Percentiles rank a stretch among this genome's conserved stretches.
These are phyloP conservation scores for Picochlorum sp. DNA, from an alignment of 139 green algal species.

Conservation along the genomic window DNA sequence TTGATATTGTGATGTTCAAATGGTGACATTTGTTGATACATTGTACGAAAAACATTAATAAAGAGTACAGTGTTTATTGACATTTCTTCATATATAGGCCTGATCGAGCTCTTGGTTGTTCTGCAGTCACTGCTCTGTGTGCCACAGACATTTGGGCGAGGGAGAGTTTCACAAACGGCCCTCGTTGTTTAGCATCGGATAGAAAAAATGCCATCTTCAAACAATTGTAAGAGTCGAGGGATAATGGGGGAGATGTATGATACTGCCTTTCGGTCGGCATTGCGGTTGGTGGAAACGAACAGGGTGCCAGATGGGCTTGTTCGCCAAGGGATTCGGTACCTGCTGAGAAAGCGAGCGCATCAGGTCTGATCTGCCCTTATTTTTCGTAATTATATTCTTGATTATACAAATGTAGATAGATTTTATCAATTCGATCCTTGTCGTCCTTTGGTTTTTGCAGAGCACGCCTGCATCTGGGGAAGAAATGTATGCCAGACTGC, in stretches of 20 bases:
- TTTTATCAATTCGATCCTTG: not conserved
- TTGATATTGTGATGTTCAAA: no score
- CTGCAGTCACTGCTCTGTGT: no score
- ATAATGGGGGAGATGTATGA: not conserved
- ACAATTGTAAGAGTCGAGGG: not conserved
- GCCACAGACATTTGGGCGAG: no score
- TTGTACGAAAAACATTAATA: no score
- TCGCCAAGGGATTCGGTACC: conserved; percentile 49
- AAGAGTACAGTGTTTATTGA: no score
- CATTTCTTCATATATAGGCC: no score
- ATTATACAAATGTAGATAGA: not conserved
- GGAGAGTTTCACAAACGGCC: no score
- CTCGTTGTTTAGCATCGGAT: no score
- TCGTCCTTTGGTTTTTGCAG: not conserved
- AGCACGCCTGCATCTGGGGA: not conserved
- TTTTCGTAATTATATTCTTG: not conserved
- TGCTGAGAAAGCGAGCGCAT: conserved; percentile 36
- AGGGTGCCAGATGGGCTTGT: conserved; percentile 61
- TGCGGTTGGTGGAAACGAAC: conserved; percentile 38
- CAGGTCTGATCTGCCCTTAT: conserved; percentile 8
- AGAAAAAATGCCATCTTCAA: not conserved
- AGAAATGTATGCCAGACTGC: conserved; percentile 6
- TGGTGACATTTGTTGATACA: no score
- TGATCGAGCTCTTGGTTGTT: no score
- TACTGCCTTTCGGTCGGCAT: not conserved